phyloP scores from a whole-genome alignment of 805 yeast species.

The Maudiozyma bulderi region DNA sequence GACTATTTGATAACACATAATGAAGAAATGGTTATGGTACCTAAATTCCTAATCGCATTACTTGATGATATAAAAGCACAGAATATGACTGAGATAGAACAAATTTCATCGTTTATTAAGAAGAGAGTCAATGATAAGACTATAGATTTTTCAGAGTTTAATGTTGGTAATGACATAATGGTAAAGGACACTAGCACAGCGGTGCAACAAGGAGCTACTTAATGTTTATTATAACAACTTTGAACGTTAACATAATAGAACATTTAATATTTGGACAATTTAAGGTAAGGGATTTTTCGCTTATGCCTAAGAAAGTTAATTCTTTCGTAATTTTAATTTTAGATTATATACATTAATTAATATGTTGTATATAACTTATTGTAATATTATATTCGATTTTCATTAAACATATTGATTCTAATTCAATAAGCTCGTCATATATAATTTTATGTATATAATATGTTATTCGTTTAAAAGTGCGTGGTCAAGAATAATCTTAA shows the following conservation, averaged over 20 bases:
- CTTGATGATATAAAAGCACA: conserved; percentile 29
- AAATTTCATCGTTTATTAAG: conserved; percentile 12
- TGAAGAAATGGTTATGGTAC: conserved; percentile 70
- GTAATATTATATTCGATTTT: neutral
- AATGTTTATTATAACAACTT: neutral
- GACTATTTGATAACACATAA: conserved; percentile 73
- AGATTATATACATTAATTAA: neutral
- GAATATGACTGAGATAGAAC: conserved; percentile 9
- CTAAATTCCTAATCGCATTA: conserved; percentile 48
- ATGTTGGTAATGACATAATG: conserved; percentile 14
- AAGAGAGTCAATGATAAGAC: conserved; percentile 7
- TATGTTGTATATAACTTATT: neutral
- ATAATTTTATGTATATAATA: no score
- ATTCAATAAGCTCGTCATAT: no score
- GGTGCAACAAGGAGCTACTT: conserved; percentile 11
- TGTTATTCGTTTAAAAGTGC: no score
- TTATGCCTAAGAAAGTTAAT: no score
- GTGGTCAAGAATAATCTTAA: no score
- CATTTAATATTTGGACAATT: neutral
- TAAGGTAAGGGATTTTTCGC: neutral
- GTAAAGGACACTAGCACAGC: conserved; percentile 19
- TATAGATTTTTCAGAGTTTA: conserved; percentile 23
- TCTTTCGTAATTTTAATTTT: neutral
- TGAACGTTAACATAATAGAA: no score
- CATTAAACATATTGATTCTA: neutral